phyloP scores from a whole-genome alignment of 2,329 filamentous ascomycete genomes.

The Exophiala dermatitidis region DNA sequence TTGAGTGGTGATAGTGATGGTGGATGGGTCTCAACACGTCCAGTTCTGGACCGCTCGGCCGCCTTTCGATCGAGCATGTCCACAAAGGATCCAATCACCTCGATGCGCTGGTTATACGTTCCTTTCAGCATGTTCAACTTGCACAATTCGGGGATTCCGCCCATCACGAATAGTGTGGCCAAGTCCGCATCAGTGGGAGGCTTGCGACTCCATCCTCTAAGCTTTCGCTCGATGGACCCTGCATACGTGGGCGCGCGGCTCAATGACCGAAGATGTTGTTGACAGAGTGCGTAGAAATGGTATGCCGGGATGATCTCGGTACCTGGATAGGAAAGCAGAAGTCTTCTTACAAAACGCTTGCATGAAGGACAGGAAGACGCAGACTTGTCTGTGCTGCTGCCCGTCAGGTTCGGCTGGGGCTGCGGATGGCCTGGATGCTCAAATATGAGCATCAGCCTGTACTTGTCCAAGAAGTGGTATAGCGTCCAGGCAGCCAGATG shows the following conservation, averaged over 20 bases:
- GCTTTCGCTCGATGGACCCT: constrained; percentile 18
- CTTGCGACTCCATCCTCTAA: constrained; percentile 18
- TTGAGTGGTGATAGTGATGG: not conserved
- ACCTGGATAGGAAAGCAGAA: constrained; percentile 15
- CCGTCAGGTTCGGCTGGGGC: not conserved
- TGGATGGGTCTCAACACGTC: not conserved
- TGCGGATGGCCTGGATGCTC: constrained; percentile 15
- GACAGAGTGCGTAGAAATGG: constrained; percentile 20
- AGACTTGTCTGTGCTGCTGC: not conserved
- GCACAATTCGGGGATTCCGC: constrained; percentile 20
- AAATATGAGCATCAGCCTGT: constrained; percentile 18
- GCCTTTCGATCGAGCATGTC: constrained; percentile 13
- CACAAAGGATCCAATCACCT: constrained; percentile 15
- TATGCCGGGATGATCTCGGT: constrained; percentile 19
- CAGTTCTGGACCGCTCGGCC: not conserved
- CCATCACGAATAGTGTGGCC: constrained; percentile 19
- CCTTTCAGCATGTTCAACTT: constrained; percentile 22
- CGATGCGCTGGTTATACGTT: constrained; percentile 20
- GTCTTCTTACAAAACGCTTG: constrained; percentile 4
- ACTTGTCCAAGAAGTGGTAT: constrained; percentile 23
- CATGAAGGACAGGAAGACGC: constrained; percentile 8
- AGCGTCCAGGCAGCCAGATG: constrained; percentile 19
- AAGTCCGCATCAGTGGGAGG: constrained; percentile 20
- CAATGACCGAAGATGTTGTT: constrained; percentile 18
- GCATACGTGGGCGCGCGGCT: constrained; percentile 21